Evolutionary conservation across 192 early-diverging fungal species (phyloP), one percentile per base, ranked within the genome.

Genomic region (Mortierella alpina): DNA sequence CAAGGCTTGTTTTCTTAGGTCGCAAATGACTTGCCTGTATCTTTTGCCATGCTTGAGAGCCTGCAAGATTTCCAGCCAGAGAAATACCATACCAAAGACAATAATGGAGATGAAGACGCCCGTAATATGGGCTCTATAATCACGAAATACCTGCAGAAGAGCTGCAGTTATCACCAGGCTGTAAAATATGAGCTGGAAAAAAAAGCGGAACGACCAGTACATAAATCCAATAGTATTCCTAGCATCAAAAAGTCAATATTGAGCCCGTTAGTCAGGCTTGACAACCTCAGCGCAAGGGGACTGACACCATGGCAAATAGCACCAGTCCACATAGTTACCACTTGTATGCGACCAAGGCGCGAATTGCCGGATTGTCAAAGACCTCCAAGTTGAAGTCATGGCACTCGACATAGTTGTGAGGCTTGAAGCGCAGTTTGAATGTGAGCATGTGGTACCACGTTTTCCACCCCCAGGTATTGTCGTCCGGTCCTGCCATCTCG

Each of bases 31-130:
- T 22, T 58, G 3, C 57, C 39, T 56, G 31, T 76, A 76, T 6
- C 57, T 48, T 0, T 18, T 11, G 18, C 40, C 15, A n/a, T 58
- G 52, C 14, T 57, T 46, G 40, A 59, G 5, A 31, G 61, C 60
- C 52, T 76, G 74, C 2, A 68, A 14, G 4, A 69, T 4, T 40
- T 76, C 66, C 0, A 76, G 66, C 48, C 39, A 53, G 14, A 76
- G 17, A 31, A 76, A 76, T 6, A 57, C 12, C 5, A n/a, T 8
- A 1, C 50, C 51, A 4, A 76, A 9, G 8, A 59, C 49, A 7
- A 76, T 52, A 11, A 76, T 69, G 1, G 74, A 60, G 15, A 68
- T 64, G 44, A 76, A 76, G 0, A 69, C 13, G 4, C 66, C 67
- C 1, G 14, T 20, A 6, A 76, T 40, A 9, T 48, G n/a, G 5